These are phyloP conservation scores for Colletotrichum endophyticum DNA, from an alignment of 2,329 filamentous ascomycete species.

Conservation along the genomic window DNA sequence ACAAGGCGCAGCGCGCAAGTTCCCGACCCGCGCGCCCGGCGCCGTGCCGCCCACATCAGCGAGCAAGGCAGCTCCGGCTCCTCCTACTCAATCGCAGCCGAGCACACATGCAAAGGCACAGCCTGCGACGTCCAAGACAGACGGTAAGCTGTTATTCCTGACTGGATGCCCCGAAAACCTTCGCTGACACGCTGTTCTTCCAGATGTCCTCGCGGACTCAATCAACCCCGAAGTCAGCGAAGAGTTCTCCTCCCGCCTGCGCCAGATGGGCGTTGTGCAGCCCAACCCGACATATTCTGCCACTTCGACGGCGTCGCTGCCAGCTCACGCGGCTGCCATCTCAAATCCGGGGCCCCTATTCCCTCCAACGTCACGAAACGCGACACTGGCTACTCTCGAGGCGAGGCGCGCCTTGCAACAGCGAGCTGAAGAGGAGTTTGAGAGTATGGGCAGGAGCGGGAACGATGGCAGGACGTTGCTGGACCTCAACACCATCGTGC, in stretches of 20 bases:
- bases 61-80: constrained; percentile 17
- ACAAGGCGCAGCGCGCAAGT: constrained; percentile 45
- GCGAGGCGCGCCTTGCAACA: constrained; percentile 50
- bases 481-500: constrained; percentile 50
- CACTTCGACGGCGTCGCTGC: constrained; percentile 47
- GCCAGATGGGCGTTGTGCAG: constrained; percentile 59
- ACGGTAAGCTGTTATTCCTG: constrained; percentile 28
- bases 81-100: constrained; percentile 20
- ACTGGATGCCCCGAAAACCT: constrained; percentile 11
- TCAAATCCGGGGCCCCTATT: constrained; percentile 29
- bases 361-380: constrained; percentile 39
- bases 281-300: constrained; percentile 59
- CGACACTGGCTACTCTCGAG: constrained; percentile 54
- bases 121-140: constrained; percentile 32
- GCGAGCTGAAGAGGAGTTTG: constrained; percentile 48
- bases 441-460: constrained; percentile 38
- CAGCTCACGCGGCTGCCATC: constrained; percentile 3
- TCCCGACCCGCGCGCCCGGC: constrained; percentile 43
- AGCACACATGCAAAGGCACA: neutral
- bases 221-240: constrained; percentile 45
- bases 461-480: constrained; percentile 48
- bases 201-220: constrained; percentile 45
- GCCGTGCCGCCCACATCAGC: constrained; percentile 16
- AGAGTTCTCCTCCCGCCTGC: constrained; percentile 57
- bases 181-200: neutral